Evolutionary conservation across 164 flowering plant species (phyloP).

Genomic region (Dillenia suffruticosa): DNA sequence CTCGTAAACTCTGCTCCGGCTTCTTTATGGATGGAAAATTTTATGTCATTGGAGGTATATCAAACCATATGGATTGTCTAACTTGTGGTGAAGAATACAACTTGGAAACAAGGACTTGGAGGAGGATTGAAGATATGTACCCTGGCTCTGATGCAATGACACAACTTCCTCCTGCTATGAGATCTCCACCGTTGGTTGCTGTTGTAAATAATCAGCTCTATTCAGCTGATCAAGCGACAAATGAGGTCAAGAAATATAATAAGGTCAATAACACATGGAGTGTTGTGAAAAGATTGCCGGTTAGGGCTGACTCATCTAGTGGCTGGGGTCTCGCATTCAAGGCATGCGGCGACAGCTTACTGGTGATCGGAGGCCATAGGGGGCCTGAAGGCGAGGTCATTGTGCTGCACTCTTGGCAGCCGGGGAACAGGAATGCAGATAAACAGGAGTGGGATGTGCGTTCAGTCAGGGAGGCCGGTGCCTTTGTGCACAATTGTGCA

Average conservation of each 20-base stretch:
- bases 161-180: constrained; percentile 14
- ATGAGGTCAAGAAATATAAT: constrained; percentile 35
- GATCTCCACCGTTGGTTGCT: constrained; percentile 39
- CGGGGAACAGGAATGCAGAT: constrained; percentile 16
- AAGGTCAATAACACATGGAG: constrained; percentile 27
- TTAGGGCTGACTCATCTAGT: constrained; percentile 30
- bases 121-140: constrained; percentile 28
- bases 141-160: constrained; percentile 17
- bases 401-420: constrained; percentile 33
- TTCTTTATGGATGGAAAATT: constrained; percentile 43
- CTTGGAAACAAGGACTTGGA: constrained; percentile 29
- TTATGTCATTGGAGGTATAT: constrained; percentile 34
- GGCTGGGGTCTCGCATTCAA: constrained; percentile 49
- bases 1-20: constrained; percentile 37
- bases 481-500: constrained; percentile 35
- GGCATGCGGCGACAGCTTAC: constrained; percentile 33
- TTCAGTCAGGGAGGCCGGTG: constrained; percentile 23
- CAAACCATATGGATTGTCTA: constrained; percentile 12
- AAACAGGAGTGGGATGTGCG: constrained; percentile 29
- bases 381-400: constrained; percentile 24
- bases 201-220: constrained; percentile 41
- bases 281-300: constrained; percentile 28
- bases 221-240: constrained; percentile 31
- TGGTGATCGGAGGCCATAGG: constrained; percentile 42
- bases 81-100: constrained; percentile 40